Base-by-base conservation (phyloP, 2,329 filamentous ascomycete species). In the Botrytis pseudocinerea region DNA sequence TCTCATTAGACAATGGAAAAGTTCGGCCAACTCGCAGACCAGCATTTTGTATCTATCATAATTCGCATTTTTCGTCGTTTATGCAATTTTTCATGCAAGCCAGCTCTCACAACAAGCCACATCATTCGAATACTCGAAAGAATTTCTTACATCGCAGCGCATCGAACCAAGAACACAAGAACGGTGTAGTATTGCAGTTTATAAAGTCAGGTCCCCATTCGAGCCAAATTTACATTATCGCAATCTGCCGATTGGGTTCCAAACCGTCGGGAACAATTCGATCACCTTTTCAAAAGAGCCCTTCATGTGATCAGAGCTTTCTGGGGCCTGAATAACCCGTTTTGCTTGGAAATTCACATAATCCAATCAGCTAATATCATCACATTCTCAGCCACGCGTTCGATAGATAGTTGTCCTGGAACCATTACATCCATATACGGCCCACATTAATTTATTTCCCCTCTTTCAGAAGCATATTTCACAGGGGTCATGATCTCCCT, bases 171-270 rank as follows among this genome's bases (percentile, higher is more conserved):
- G 16, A 22, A 18, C 32, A 42, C 8, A 20, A 28, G 22, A 28
- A 54, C 9, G 25, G 8, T 28, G 10, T 66, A 54, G 2, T 25
- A 25, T 25, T n/a, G 40, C 9, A 35, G 2, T 38, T n/a, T n/a
- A 6, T 40, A 22, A 28, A 14, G 20, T 22, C 14, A 28, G 4
- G 3, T 38, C 28, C 25, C 65, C 48, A 44, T 38, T 20, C 42
- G 46, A 20, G 25, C 38, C 65, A 35, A 25, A 42, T 28, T 44
- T 42, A 6, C 25, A 32, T 57, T 32, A 32, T 57, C n/a, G 18
- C 35, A 2, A 32, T 25, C 20, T 59, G 35, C 54, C 40, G 68
- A 62, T 70, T 70, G 68, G 68, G 40, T 70, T 62, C 68, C 68
- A 62, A 61, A 62, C 40, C n/a, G 40, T 70, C 68, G 68, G 68